phyloP scores from a whole-genome alignment of 2,329 filamentous ascomycete species.

The Eutypella sp. region DNA sequence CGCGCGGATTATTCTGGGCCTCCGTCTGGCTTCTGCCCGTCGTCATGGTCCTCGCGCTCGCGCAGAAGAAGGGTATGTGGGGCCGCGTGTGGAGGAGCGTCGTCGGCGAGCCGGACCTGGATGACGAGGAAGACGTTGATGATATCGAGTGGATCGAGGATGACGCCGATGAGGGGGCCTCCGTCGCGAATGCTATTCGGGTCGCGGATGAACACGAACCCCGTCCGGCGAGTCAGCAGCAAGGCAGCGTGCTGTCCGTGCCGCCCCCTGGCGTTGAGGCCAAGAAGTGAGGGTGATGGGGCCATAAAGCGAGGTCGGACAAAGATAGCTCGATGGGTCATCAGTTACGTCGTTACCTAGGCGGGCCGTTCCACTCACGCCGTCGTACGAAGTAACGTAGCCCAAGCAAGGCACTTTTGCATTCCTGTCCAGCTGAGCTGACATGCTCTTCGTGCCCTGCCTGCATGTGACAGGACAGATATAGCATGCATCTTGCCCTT shows the following conservation, averaged over 20 bases:
- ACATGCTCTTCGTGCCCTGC: too few relatives aligned
- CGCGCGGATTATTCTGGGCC: constrained; percentile 88
- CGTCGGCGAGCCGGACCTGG: constrained; percentile 52
- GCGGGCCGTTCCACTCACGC: not conserved
- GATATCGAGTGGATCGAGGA: constrained; percentile 26
- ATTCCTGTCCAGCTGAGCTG: too few relatives aligned
- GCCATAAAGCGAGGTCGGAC: not conserved
- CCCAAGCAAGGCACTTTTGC: not conserved
- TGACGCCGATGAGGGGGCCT: constrained; percentile 6
- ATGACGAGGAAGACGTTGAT: constrained; percentile 44
- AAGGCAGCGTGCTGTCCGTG: not conserved
- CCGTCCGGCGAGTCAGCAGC: too few relatives aligned
- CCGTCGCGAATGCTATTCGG: too few relatives aligned
- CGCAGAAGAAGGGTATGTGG: constrained; percentile 93
- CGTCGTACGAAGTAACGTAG: not conserved
- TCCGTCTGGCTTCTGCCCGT: constrained; percentile 94
- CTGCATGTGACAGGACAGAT: too few relatives aligned
- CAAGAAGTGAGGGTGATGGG: not conserved
- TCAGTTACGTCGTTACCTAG: too few relatives aligned
- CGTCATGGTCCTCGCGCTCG: constrained; percentile 82
- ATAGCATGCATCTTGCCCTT: too few relatives aligned
- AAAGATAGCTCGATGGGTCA: too few relatives aligned
- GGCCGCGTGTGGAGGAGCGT: constrained; percentile 70
- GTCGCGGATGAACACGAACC: too few relatives aligned
- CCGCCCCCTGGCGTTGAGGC: not conserved